Evolutionary conservation across 305 asterid species (phyloP), one percentile per base, ranked within the genome.

Genomic region (Solanum hybrid): DNA sequence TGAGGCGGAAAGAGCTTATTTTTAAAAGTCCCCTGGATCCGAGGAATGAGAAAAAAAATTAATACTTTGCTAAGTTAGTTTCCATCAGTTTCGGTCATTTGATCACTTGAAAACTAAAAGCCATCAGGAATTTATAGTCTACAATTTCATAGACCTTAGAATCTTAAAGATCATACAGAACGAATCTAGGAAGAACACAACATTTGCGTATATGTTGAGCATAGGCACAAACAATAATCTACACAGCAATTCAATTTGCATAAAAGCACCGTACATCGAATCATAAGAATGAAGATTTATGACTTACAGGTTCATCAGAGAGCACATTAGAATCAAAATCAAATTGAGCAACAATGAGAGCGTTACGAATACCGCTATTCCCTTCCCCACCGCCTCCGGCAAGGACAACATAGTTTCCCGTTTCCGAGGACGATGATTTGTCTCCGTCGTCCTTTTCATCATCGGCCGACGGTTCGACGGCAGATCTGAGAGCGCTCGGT

Each of bases 331-430:
- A 92, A 64, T 91, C 95, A 36, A 86, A 90, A 92, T 96, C 96
- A 36, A 92, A 93, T 79, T 93, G 88, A 1, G 98, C 93, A 37
- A 97, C 87, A 29, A 97, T 94, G 90, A 97, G 88, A 46, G 98
- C 95, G 69, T 96, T 97, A 3, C 94, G 98, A 38, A 97, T 96
- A 42, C 99, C 99, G 88, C 95, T 97, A 90, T 90, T 90, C 80
- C 99, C 98, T 94, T 97, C 98, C 5, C 99, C 99, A 13, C 99
- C 99, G 27, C 99, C 99, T 73, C 99, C 99, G 38, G 99, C 91
- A 13, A 97, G 95, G 79, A 96, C 92, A 38, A 96, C 93, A 89
- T 93, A 95, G 89, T 89, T 91, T 60, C 40, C 88, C 13, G 71
- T 5, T 32, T 88, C 16, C 38, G 91, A 81, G 4, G 91, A 17